A percentile compares a stretch with the other conserved stretches of the same genome.
Evolutionary conservation across 257 asterid genomes (phyloP).

Genomic region (Echites panduratus): DNA sequence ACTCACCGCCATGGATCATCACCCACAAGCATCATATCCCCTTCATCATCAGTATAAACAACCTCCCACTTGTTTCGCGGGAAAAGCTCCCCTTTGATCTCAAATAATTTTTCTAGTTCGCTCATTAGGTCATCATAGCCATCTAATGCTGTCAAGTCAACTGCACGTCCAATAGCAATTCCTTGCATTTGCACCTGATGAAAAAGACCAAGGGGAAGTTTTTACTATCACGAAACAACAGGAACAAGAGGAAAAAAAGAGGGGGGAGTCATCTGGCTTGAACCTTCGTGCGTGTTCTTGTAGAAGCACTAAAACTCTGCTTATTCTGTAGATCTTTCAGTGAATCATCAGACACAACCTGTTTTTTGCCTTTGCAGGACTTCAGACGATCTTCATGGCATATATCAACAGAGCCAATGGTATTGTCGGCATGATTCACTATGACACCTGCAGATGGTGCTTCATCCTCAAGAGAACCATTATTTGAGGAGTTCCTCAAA

Average conservation of each 20-base stretch:
- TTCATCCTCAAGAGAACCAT: conserved; percentile 26
- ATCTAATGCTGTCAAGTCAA: conserved; percentile 52
- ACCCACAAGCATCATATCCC: conserved; percentile 83
- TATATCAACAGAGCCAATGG: not conserved
- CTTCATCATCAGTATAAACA: conserved; percentile 70
- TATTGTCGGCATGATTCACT: conserved; percentile 11
- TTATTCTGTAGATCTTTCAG: conserved; percentile 32
- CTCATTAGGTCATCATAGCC: conserved; percentile 55
- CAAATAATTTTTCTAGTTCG: conserved; percentile 63
- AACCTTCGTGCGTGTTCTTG: conserved; percentile 84
- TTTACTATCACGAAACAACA: not conserved
- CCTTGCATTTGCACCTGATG: conserved; percentile 87
- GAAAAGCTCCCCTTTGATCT: conserved; percentile 60
- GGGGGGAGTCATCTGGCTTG: not conserved
- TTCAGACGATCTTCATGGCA: conserved; percentile 25
- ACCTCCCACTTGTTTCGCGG: conserved; percentile 62
- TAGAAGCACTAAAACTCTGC: conserved; percentile 28
- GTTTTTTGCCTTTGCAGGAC: conserved; percentile 34
- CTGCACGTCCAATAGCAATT: conserved; percentile 70
- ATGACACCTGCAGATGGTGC: conserved; percentile 10
- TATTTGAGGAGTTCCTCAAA: conserved; percentile 46
- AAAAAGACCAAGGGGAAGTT: not conserved
- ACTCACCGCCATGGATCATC: conserved; percentile 85
- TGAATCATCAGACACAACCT: conserved; percentile 26
- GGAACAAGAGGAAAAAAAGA: not conserved